Evolutionary conservation across 768 basidiomycete species (phyloP).

Genomic region (Butyriboletus loyo): DNA sequence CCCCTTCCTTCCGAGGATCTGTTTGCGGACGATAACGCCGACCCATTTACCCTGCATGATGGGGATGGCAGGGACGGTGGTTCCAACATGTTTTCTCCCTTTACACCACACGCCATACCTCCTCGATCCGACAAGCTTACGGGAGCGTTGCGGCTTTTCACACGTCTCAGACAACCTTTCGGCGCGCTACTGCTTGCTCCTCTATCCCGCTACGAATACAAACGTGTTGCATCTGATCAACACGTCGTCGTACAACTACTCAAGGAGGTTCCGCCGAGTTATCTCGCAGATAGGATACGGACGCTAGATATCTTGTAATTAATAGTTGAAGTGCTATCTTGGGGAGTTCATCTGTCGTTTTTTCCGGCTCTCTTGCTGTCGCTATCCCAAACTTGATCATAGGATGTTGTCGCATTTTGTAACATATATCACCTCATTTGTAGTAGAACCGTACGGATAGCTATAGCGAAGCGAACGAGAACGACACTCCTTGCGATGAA

Average conservation of each 20-base stretch:
- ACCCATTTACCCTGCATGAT: not conserved
- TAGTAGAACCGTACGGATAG: too few relatives aligned
- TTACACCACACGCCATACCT: not conserved
- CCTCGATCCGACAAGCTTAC: not conserved
- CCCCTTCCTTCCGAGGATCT: not conserved
- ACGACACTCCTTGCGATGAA: too few relatives aligned
- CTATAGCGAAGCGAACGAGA: too few relatives aligned
- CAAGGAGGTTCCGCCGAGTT: not conserved
- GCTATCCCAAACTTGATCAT: not conserved
- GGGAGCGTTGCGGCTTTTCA: not conserved
- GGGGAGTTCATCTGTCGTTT: not conserved
- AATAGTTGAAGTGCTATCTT: not conserved
- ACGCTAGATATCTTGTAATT: not conserved
- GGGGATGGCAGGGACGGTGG: not conserved
- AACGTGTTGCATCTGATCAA: too few relatives aligned
- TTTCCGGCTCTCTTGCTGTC: not conserved
- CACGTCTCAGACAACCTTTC: too few relatives aligned
- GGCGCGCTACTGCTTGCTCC: conserved; percentile 10
- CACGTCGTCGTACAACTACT: not conserved
- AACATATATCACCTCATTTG: too few relatives aligned
- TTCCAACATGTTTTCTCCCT: not conserved
- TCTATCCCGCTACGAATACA: not conserved
- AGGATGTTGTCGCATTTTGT: too few relatives aligned
- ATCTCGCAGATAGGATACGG: not conserved
- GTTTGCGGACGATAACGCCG: not conserved